These are phyloP conservation scores for Gyromitra esculenta DNA, from an alignment of 2,329 filamentous ascomycete genomes.

Conservation along the genomic window DNA sequence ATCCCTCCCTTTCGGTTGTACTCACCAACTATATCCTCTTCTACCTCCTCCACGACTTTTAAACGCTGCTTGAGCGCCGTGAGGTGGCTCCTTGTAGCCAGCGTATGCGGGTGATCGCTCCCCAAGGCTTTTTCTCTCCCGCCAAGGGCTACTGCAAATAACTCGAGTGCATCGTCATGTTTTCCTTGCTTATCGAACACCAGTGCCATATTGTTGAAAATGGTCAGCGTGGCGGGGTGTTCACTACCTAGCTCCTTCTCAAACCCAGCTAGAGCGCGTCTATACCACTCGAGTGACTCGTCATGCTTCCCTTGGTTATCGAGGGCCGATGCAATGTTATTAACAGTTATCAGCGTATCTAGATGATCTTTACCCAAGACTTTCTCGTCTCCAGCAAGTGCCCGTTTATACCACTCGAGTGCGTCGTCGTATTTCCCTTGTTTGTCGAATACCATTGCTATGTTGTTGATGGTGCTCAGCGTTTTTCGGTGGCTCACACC, in stretches of 20 bases:
- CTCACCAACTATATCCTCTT: neutral
- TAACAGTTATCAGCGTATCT: neutral
- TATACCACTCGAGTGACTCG: constrained; percentile 7
- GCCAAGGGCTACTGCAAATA: constrained; percentile 26
- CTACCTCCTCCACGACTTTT: neutral
- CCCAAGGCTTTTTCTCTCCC: constrained; percentile 27
- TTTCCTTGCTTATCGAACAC: constrained; percentile 30
- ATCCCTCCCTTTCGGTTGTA: neutral
- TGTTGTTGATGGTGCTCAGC: constrained; percentile 35
- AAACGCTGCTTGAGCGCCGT: neutral
- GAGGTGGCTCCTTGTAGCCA: neutral
- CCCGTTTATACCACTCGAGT: constrained; percentile 14
- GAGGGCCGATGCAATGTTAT: neutral
- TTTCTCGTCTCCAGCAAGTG: neutral
- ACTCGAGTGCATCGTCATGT: constrained; percentile 31
- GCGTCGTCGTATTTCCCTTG: constrained; percentile 3
- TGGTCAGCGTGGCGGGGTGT: constrained; percentile 30
- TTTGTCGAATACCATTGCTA: constrained; percentile 19
- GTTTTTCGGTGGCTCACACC: constrained; percentile 33
- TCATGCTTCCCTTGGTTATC: neutral
- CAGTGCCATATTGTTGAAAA: constrained; percentile 25
- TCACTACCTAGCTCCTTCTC: neutral
- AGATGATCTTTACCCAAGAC: neutral
- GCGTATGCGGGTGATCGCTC: constrained; percentile 22
- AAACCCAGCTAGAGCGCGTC: constrained; percentile 25